Percentiles rank a stretch among this genome's conserved stretches.
These are phyloP conservation scores for Actinomortierella ambigua DNA, from an alignment of 371 early-diverging fungal genomes.

Conservation along the genomic window DNA sequence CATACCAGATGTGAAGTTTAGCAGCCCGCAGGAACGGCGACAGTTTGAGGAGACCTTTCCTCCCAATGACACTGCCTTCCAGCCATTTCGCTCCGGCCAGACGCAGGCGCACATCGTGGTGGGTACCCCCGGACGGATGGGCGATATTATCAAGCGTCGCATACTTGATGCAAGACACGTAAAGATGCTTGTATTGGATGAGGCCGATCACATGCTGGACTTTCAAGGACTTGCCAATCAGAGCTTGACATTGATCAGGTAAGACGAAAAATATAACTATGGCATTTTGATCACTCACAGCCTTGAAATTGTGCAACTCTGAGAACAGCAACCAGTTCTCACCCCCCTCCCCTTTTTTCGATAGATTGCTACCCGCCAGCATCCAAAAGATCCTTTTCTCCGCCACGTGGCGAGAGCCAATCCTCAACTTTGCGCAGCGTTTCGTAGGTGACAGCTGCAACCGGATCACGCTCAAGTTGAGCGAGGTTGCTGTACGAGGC, in stretches of 20 bases:
- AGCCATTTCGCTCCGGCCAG: constrained; percentile 9
- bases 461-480: constrained; percentile 78
- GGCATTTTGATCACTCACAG: background rate
- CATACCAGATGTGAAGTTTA: constrained; percentile 57
- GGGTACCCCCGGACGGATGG: constrained; percentile 87
- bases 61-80: too few species aligned
- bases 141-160: constrained; percentile 56
- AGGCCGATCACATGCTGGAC: constrained; percentile 92
- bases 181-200: constrained; percentile 82
- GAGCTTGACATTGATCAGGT: constrained; percentile 51
- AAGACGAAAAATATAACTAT: constrained; percentile 41
- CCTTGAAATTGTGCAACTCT: background rate
- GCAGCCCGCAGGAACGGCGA: background rate
- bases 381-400: constrained; percentile 93
- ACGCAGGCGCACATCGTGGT: constrained; percentile 70
- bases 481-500: constrained; percentile 89
- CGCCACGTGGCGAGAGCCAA: constrained; percentile 89
- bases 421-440: constrained; percentile 76
- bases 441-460: constrained; percentile 74
- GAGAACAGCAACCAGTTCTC: too few species aligned
- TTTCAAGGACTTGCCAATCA: constrained; percentile 82
- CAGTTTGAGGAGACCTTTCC: background rate
- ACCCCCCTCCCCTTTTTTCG: too few species aligned
- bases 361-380: constrained; percentile 58
- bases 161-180: constrained; percentile 48